These are phyloP conservation scores for Aegilops tauschii DNA, from an alignment of 176 grass and related monocot genomes.

Conservation along the genomic window DNA sequence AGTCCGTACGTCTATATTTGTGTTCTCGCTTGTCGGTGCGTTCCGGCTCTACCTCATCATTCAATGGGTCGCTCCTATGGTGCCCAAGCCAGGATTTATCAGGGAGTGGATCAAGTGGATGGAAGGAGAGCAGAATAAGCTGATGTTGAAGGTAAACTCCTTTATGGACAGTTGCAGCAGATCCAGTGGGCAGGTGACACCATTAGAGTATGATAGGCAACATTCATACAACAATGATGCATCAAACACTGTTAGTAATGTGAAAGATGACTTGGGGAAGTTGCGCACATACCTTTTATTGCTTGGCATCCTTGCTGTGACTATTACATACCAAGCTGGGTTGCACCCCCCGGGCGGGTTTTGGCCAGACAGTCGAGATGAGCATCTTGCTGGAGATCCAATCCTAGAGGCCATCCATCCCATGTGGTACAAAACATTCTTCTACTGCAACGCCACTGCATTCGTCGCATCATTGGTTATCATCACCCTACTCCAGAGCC, in stretches of 20 bases:
- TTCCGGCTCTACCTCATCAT: slow-evolving; percentile 26
- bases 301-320: not conserved
- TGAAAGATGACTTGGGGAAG: not conserved
- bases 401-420: not conserved
- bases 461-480: not conserved
- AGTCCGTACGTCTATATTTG: slow-evolving; percentile 34
- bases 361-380: not conserved
- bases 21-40: slow-evolving; percentile 16
- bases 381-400: not conserved
- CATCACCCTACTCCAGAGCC: not conserved
- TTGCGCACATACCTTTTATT: not conserved
- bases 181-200: not conserved
- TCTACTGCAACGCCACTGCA: not conserved
- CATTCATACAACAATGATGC: not conserved
- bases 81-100: slow-evolving; percentile 20
- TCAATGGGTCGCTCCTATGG: slow-evolving; percentile 19
- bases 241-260: not conserved
- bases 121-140: not conserved
- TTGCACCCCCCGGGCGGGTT: not conserved
- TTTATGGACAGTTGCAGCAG: not conserved
- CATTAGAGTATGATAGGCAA: not conserved
- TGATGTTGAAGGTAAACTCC: slow-evolving; percentile 17
- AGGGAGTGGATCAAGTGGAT: not conserved
- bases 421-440: not conserved
- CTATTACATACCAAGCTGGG: not conserved